Evolutionary conservation across 1,139 yeast species (phyloP).

Genomic region (Kodamaea sp.): DNA sequence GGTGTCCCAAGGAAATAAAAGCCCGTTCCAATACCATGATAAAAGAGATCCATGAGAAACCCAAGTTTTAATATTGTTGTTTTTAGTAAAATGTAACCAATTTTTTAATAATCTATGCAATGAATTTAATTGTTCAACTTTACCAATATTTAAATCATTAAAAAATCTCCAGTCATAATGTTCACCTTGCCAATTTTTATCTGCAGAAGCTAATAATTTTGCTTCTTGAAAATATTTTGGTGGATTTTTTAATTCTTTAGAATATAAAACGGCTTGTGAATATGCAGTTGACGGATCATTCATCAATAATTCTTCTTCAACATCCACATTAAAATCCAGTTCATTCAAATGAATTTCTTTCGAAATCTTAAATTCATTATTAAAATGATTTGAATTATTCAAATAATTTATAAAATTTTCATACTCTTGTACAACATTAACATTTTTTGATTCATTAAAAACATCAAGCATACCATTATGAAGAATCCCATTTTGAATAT

Average conservation of each 20-base stretch:
- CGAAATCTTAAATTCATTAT: conserved; percentile 5
- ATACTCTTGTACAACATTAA: conserved; percentile 18
- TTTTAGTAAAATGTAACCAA: conserved; percentile 30
- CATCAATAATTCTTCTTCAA: conserved; percentile 2
- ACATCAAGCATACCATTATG: conserved; percentile 25
- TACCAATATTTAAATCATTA: conserved; percentile 23
- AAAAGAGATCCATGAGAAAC: conserved; percentile 38
- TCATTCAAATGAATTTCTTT: conserved; percentile 8
- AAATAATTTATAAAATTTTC: conserved; percentile 9
- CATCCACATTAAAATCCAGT: conserved; percentile 15
- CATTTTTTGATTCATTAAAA: conserved; percentile 7
- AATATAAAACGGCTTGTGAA: neutral
- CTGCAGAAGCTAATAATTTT: conserved; percentile 19
- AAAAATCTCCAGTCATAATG: conserved; percentile 47
- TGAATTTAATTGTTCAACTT: conserved; percentile 24
- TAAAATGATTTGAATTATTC: conserved; percentile 5
- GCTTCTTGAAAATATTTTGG: conserved; percentile 35
- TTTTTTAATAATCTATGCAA: conserved; percentile 29
- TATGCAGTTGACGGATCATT: no score
- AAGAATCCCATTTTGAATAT: conserved; percentile 20
- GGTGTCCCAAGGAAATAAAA: conserved; percentile 26
- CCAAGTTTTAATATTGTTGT: conserved; percentile 35
- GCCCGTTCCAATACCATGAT: conserved; percentile 26
- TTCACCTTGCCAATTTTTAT: conserved; percentile 32
- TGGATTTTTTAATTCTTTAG: conserved; percentile 14